Percentiles rank a stretch among this genome's conserved stretches.
Conservation (phyloP, 768 basidiomycete genomes). For the Boletus tylopilopsis region DNA sequence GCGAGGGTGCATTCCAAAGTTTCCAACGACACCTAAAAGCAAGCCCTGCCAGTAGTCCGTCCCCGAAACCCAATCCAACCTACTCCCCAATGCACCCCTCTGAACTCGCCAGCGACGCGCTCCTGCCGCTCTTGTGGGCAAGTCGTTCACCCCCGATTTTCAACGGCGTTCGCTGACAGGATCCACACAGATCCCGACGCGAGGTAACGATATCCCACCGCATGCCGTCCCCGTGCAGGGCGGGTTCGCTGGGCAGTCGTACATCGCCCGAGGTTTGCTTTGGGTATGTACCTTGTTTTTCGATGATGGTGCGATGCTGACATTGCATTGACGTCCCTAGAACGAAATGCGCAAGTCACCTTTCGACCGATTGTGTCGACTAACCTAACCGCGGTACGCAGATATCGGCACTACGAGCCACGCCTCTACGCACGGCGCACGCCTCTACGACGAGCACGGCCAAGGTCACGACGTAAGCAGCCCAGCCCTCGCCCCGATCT, state of each 20-base stretch:
- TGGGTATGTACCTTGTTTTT: conserved; percentile 9
- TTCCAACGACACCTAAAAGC: too few relatives aligned
- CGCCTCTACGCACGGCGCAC: conserved; percentile 12
- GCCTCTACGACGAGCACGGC: conserved; percentile 10
- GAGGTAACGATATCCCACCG: conserved; percentile 20
- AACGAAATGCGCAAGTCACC: conserved; percentile 22
- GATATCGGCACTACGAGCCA: conserved; percentile 16
- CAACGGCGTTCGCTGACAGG: neutral
- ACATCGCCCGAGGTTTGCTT: conserved; percentile 19
- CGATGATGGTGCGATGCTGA: neutral
- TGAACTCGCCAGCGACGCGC: neutral
- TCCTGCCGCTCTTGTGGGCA: conserved; percentile 17
- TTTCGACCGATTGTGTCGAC: too few relatives aligned
- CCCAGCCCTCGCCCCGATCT: neutral
- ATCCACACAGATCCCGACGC: conserved; percentile 7
- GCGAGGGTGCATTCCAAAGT: too few relatives aligned
- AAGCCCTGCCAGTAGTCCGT: too few relatives aligned
- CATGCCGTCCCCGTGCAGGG: conserved; percentile 12
- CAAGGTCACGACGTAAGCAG: conserved; percentile 7
- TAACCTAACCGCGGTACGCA: neutral
- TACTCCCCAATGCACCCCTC: conserved; percentile 4
- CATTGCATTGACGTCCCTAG: conserved; percentile 1
- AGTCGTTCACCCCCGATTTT: neutral
- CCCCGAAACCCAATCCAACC: too few relatives aligned
- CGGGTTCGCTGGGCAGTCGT: conserved; percentile 8